These are phyloP conservation scores for Paramecium octaurelia DNA, from an alignment of 73 alveolate genomes.

Conservation along the genomic window DNA sequence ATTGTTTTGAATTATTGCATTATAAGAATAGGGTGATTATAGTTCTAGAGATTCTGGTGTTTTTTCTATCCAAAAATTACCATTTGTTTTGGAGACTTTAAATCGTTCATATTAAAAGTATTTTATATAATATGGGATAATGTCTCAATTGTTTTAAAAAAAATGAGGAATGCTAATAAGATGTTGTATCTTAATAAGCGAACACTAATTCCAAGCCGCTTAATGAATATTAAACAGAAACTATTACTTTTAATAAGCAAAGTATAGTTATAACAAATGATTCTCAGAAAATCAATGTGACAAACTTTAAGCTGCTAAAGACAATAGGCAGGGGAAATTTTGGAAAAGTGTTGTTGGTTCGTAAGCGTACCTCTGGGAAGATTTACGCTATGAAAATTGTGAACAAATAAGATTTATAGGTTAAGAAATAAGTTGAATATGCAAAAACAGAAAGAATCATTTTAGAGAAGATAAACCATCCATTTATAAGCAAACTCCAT, in stretches of 20 bases:
- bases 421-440: conserved; percentile 52
- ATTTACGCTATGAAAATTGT: conserved; percentile 92
- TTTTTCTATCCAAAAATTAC: neutral
- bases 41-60: neutral
- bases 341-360: conserved; percentile 52
- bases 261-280: neutral
- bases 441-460: conserved; percentile 78
- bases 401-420: conserved; percentile 65
- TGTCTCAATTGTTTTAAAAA: conserved; percentile 37
- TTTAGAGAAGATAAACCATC: conserved; percentile 78
- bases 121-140: conserved; percentile 34
- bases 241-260: neutral
- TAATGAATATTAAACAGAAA: neutral
- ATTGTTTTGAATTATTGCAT: neutral
- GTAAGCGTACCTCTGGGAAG: neutral
- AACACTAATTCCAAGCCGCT: neutral
- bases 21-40: neutral
- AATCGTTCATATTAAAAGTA: neutral
- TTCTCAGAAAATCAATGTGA: conserved; percentile 52
- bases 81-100: neutral
- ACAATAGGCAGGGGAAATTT: conserved; percentile 50
- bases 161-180: neutral
- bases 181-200: neutral
- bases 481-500: conserved; percentile 90
- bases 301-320: conserved; percentile 70